Conservation (phyloP, 73 alveolate species). For the Diophrys sp. region DNA sequence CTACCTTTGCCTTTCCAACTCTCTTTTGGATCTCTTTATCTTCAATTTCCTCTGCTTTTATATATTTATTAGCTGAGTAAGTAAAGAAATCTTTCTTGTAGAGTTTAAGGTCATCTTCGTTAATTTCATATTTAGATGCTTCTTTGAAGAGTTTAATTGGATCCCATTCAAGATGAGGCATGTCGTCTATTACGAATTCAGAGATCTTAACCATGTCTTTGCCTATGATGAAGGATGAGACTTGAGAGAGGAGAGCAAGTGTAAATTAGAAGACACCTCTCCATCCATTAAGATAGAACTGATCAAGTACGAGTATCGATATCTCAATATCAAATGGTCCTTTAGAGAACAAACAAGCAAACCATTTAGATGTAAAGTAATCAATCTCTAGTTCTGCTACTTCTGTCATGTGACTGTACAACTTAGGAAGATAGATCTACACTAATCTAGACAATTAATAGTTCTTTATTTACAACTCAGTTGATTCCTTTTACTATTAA, state of each 20-base stretch:
- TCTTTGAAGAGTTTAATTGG: no score
- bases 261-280: neutral
- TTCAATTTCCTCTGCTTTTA: no score
- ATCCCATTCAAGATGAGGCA: neutral
- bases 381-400: neutral
- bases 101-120: no score
- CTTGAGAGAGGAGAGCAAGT: neutral
- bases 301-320: neutral
- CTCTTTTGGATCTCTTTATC: no score
- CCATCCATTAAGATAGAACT: neutral
- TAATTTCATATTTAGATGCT: no score
- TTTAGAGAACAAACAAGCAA: neutral
- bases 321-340: neutral
- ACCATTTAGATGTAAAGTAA: neutral
- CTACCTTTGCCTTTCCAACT: no score
- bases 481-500: neutral
- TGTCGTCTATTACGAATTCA: neutral
- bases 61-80: no score
- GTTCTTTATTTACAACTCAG: neutral
- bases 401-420: neutral
- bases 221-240: neutral
- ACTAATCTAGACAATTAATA: no score
- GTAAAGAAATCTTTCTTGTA: no score
- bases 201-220: neutral
- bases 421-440: neutral